Evolutionary conservation across 2,329 filamentous ascomycete species (phyloP).

Genomic region (Didymella pinodella): DNA sequence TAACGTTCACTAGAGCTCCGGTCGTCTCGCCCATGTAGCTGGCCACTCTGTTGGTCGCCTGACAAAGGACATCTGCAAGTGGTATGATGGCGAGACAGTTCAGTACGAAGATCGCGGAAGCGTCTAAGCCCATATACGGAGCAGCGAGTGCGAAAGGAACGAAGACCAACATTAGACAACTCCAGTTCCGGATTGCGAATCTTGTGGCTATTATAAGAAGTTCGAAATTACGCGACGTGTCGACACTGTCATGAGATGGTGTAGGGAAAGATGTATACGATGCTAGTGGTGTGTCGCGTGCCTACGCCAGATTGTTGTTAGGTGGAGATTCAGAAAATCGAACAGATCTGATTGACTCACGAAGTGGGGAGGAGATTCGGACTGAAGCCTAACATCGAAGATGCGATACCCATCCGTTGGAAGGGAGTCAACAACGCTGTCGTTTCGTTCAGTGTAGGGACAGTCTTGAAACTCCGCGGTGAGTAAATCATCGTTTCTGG

Average conservation of each 20-base stretch:
- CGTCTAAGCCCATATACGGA: slow-evolving; percentile 63
- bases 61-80: slow-evolving; percentile 24
- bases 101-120: slow-evolving; percentile 62
- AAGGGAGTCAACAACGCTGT: background rate
- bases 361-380: too few relatives aligned
- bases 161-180: slow-evolving; percentile 78
- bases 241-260: background rate
- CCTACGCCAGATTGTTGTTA: slow-evolving; percentile 1
- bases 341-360: background rate
- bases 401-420: slow-evolving; percentile 15
- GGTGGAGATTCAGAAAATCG: background rate
- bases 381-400: background rate
- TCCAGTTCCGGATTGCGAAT: slow-evolving; percentile 58
- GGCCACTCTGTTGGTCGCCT: slow-evolving; percentile 73
- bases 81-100: slow-evolving; percentile 28
- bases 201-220: background rate
- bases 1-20: slow-evolving; percentile 41
- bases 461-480: background rate
- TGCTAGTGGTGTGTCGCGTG: background rate
- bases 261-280: slow-evolving; percentile 7
- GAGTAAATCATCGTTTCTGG: background rate
- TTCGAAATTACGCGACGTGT: background rate
- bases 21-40: slow-evolving; percentile 75
- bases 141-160: slow-evolving; percentile 72
- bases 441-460: background rate